A percentile compares a stretch with the other conserved stretches of the same genome.
Conservation (phyloP, 176 grass and related monocot species). For the Phoenix roebelenii region DNA sequence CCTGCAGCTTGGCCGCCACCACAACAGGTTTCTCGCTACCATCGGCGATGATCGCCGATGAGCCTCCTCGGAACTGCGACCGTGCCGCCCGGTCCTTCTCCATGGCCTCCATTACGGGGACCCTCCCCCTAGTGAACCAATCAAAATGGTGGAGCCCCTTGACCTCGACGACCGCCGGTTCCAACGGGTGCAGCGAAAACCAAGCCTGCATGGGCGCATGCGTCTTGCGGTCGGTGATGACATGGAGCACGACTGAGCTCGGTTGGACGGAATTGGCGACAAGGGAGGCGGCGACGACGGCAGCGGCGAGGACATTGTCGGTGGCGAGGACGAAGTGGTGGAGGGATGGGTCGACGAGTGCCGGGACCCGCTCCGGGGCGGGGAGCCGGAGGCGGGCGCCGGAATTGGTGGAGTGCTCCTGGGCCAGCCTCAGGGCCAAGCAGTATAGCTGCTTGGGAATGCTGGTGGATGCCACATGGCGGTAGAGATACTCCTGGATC, state of each 20-base stretch:
- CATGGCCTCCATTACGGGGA: constrained; percentile 22
- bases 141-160: constrained; percentile 19
- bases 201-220: constrained; percentile 19
- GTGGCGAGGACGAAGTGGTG: constrained; percentile 17
- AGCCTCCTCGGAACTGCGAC: constrained; percentile 23
- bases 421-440: constrained; percentile 8
- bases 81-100: constrained; percentile 13
- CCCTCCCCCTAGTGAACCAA: constrained; percentile 11
- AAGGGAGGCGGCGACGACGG: constrained; percentile 15
- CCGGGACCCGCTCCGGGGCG: constrained; percentile 7
- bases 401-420: constrained; percentile 18
- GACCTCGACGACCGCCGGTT: constrained; percentile 14
- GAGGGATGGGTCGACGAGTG: constrained; percentile 2
- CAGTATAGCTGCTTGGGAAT: constrained; percentile 16
- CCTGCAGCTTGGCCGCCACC: constrained; percentile 17
- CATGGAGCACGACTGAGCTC: constrained; percentile 12
- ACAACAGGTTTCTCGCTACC: constrained; percentile 7
- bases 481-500: constrained; percentile 21
- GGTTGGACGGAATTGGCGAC: constrained; percentile 13
- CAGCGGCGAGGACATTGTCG: constrained; percentile 19
- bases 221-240: constrained; percentile 20
- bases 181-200: constrained; percentile 16
- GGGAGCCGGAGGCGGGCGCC: constrained; percentile 13
- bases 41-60: constrained; percentile 16
- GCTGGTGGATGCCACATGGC: constrained; percentile 17